Evolutionary conservation across 306 rosid genomes (phyloP), one percentile per base, ranked within the genome.

Genomic region (Corylus heterophylla): DNA sequence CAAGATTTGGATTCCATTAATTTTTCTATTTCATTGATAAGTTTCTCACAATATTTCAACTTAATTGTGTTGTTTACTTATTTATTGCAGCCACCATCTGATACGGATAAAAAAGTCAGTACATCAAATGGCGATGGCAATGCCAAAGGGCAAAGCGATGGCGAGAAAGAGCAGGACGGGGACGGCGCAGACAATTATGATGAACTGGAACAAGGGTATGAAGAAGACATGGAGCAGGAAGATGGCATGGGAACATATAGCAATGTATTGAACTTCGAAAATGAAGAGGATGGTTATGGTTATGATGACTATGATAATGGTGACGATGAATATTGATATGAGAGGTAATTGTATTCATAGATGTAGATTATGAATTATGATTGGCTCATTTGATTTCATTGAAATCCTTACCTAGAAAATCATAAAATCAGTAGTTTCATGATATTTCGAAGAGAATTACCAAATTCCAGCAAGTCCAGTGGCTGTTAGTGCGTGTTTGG

Each of bases 281-380:
- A 62, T 51, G 74, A 73, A 54, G 79, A 82, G 16, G 74, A 73
- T 47, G 48, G 1, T 56, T 68, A 54, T 56, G 82, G 47, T 29
- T 74, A 4, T 20, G 63, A 4, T 20, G 63, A 63, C 42, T 74
- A 78, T 16, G 78, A 77, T 25, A 76, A 81, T 6, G 61, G 54
- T 58, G 78, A 77, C 3, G 54, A 44, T 16, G 62, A 77, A n/a
- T 54, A 17, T 16, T 62, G 63, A 66, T 39, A 12, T 22, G 29
- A 8, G 45, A 27, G 13, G 31, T 11, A 39, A 42, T 67, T 42
- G 51, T 7, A 3, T 29, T 63, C 44, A 31, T 44, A 63, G 31
- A 39, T 42, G 45, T 42, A 5, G 45, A 0, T 42, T 42, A 42
- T 42, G 45, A 5, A 0, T 42, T 42, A 42, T 42, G 45, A 5